phyloP scores from a whole-genome alignment of 2,329 filamentous ascomycete genomes.

The Endothia cerciana region DNA sequence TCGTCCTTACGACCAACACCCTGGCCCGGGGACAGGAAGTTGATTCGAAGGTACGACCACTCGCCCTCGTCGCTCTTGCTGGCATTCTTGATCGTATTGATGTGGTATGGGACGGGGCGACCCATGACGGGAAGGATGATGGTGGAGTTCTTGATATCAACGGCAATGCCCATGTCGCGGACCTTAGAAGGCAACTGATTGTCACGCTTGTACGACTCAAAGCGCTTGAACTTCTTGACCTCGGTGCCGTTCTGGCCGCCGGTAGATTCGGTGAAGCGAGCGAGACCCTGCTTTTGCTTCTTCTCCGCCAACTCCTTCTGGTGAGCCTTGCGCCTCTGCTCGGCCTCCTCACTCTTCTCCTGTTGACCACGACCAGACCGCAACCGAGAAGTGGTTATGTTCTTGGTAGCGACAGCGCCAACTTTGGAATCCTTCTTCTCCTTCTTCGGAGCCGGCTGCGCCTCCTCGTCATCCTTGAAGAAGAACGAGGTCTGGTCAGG shows the following conservation, averaged over 20 bases:
- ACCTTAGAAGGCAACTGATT: conserved; percentile 86
- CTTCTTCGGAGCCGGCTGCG: conserved; percentile 85
- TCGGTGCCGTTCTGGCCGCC: conserved; percentile 86
- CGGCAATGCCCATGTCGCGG: conserved; percentile 84
- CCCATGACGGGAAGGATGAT: conserved; percentile 97
- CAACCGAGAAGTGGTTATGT: conserved; percentile 91
- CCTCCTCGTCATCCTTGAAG: conserved; percentile 94
- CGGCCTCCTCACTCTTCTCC: conserved; percentile 79
- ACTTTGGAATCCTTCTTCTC: conserved; percentile 83
- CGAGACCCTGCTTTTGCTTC: conserved; percentile 88
- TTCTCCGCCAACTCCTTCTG: conserved; percentile 86
- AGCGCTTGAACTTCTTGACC: conserved; percentile 98
- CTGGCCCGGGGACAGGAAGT: conserved; percentile 95
- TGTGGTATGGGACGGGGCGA: conserved; percentile 95
- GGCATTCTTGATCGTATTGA: conserved; percentile 96
- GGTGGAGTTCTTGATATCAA: conserved; percentile 87
- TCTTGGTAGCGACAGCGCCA: conserved; percentile 88
- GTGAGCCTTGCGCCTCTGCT: conserved; percentile 84
- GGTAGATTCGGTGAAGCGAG: conserved; percentile 83
- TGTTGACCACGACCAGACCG: conserved; percentile 89
- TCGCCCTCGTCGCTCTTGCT: conserved; percentile 97
- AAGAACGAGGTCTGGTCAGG: conserved; percentile 97
- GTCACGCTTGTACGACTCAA: conserved; percentile 98
- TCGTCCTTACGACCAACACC: conserved; percentile 97
- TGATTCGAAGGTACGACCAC: conserved; percentile 92